A percentile compares a stretch with the other conserved stretches of the same genome.
Conservation (phyloP, 345 rosid species). For the Carallia pectinifolia region DNA sequence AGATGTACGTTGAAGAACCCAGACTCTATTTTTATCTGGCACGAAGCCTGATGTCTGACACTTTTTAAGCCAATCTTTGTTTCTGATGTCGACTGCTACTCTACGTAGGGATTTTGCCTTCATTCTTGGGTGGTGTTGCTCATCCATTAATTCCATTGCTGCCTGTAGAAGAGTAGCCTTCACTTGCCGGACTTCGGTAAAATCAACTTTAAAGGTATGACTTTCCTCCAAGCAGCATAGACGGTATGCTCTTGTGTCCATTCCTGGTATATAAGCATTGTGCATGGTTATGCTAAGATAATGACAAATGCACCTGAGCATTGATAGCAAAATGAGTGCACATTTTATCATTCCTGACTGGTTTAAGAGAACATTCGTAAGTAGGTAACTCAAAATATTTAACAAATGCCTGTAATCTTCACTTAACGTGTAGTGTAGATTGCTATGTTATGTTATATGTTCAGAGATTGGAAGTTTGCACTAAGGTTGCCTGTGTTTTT, state of each 20-base stretch:
- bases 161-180: slow-evolving; percentile 65
- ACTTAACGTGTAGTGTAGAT: not conserved
- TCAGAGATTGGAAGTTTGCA: no score
- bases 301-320: not conserved
- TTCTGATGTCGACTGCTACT: slow-evolving; percentile 77
- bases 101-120: slow-evolving; percentile 69
- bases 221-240: slow-evolving; percentile 66
- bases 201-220: slow-evolving; percentile 80
- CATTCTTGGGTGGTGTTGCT: slow-evolving; percentile 38
- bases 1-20: slow-evolving; percentile 94
- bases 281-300: not conserved
- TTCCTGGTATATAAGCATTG: slow-evolving; percentile 40
- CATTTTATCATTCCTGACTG: not conserved
- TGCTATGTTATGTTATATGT: no score
- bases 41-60: slow-evolving; percentile 68
- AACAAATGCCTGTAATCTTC: not conserved
- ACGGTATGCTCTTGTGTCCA: slow-evolving; percentile 92
- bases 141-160: slow-evolving; percentile 47
- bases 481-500: no score
- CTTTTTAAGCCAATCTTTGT: slow-evolving; percentile 65
- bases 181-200: slow-evolving; percentile 61
- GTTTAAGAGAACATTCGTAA: no score
- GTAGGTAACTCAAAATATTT: no score
- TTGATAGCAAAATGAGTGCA: not conserved
- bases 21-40: slow-evolving; percentile 67